phyloP scores from a whole-genome alignment of 768 basidiomycete genomes.

The Phylloporus sp. region DNA sequence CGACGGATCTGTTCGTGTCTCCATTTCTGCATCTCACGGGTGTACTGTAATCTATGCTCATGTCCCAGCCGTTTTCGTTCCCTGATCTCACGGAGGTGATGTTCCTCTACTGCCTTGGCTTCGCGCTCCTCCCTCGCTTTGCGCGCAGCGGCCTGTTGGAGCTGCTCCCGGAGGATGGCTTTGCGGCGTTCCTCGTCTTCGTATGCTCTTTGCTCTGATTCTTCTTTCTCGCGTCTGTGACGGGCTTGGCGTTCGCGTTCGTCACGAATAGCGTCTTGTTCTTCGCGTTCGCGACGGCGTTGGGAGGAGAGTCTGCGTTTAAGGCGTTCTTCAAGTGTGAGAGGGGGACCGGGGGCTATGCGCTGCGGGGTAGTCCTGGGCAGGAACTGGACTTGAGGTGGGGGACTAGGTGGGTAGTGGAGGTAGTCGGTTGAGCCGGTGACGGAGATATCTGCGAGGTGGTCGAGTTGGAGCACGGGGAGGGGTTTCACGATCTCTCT shows the following conservation, averaged over 20 bases:
- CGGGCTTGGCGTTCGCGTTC: slow-evolving; percentile 42
- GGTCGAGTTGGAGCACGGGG: slow-evolving; percentile 15
- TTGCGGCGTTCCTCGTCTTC: slow-evolving; percentile 42
- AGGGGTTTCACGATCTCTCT: slow-evolving; percentile 17
- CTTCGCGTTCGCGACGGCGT: slow-evolving; percentile 34
- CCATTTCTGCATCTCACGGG: slow-evolving; percentile 51
- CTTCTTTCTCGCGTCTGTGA: slow-evolving; percentile 15
- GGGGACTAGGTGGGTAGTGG: slow-evolving; percentile 1
- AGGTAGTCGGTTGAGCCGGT: background rate
- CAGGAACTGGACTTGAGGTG: slow-evolving; percentile 3
- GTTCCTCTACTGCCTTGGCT: slow-evolving; percentile 45
- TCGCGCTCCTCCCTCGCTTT: slow-evolving; percentile 36
- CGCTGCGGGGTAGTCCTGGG: background rate
- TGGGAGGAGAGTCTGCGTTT: slow-evolving; percentile 19
- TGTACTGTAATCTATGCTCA: slow-evolving; percentile 48
- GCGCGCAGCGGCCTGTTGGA: slow-evolving; percentile 34
- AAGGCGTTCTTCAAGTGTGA: slow-evolving; percentile 27
- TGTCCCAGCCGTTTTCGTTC: slow-evolving; percentile 45
- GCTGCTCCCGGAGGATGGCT: slow-evolving; percentile 43
- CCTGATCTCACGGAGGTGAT: slow-evolving; percentile 40
- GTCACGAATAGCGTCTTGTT: slow-evolving; percentile 39
- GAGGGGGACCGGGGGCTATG: slow-evolving; percentile 10
- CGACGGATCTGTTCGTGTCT: slow-evolving; percentile 44
- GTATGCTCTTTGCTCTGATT: slow-evolving; percentile 24
- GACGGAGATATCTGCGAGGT: slow-evolving; percentile 1